Percentiles rank a stretch among this genome's conserved stretches.
These are phyloP conservation scores for Fusarium armeniacum DNA, from an alignment of 2,329 filamentous ascomycete species.

Conservation along the genomic window DNA sequence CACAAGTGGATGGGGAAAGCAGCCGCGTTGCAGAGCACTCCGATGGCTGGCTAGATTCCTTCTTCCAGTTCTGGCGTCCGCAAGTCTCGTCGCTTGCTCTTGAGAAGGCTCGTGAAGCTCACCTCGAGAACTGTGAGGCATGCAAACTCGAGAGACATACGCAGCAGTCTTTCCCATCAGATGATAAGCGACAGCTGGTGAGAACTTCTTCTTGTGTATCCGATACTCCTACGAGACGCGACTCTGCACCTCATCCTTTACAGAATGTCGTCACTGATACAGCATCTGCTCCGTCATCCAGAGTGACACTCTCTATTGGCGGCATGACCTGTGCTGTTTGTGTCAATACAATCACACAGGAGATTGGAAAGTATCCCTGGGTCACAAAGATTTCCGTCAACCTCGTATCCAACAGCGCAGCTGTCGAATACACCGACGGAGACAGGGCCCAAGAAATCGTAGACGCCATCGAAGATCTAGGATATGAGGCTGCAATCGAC, in stretches of 20 bases:
- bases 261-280: constrained; percentile 43
- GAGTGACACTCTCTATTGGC: constrained; percentile 70
- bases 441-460: constrained; percentile 54
- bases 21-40: constrained; percentile 41
- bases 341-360: constrained; percentile 71
- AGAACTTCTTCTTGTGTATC: constrained; percentile 26
- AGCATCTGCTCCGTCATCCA: constrained; percentile 55
- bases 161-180: constrained; percentile 1
- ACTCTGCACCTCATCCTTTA: constrained; percentile 35
- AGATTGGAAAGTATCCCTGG: constrained; percentile 69
- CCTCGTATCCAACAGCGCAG: constrained; percentile 76
- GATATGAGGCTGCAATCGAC: constrained; percentile 74
- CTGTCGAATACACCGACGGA: constrained; percentile 65
- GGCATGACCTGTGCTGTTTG: constrained; percentile 84
- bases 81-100: constrained; percentile 44
- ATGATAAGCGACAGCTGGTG: constrained; percentile 27
- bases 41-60: constrained; percentile 48
- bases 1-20: constrained; percentile 45
- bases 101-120: constrained; percentile 50
- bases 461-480: constrained; percentile 71
- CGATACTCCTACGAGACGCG: constrained; percentile 18
- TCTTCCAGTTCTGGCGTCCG: constrained; percentile 53
- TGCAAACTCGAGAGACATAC: constrained; percentile 47
- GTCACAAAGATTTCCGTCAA: constrained; percentile 72
- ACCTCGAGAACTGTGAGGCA: constrained; percentile 57